Evolutionary conservation across 164 flowering plant species (phyloP).

Genomic region (Amborella trichopoda): DNA sequence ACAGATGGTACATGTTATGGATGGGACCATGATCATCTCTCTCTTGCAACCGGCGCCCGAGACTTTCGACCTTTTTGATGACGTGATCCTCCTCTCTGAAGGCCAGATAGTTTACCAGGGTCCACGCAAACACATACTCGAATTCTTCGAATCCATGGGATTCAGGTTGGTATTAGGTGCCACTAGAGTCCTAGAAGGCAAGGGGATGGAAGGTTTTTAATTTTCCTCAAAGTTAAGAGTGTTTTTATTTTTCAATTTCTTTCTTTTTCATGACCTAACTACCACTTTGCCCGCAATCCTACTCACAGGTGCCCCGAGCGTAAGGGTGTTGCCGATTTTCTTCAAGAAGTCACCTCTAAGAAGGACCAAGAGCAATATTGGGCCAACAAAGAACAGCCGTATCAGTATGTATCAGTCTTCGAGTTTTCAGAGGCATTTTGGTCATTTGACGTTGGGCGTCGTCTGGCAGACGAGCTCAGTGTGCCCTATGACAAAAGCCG

Average conservation of each 20-base stretch:
- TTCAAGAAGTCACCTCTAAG: conserved; percentile 55
- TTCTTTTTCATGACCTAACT: no score
- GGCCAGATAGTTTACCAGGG: conserved; percentile 50
- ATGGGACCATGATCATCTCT: conserved; percentile 46
- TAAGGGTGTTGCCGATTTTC: conserved; percentile 48
- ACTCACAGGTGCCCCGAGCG: conserved; percentile 49
- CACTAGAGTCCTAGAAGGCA: no score
- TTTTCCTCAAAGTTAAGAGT: no score
- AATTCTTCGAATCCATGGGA: conserved; percentile 40
- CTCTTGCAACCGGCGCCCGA: conserved; percentile 61
- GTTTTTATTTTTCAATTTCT: no score
- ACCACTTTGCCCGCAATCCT: no score
- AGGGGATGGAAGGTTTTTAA: no score
- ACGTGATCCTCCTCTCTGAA: conserved; percentile 44
- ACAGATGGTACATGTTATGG: conserved; percentile 53
- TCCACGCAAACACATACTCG: conserved; percentile 31
- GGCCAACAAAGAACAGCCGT: conserved; percentile 23
- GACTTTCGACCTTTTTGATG: conserved; percentile 46
- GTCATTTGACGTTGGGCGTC: conserved; percentile 29
- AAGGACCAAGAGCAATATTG: conserved; percentile 61
- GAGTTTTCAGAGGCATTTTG: conserved; percentile 27
- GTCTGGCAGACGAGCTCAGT: conserved; percentile 19
- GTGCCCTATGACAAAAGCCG: conserved; percentile 30
- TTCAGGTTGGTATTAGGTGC: no score
- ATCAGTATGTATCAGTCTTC: conserved; percentile 22